Base-by-base conservation (phyloP, 176 grass and related monocot genomes). In the Carex kokanica region DNA sequence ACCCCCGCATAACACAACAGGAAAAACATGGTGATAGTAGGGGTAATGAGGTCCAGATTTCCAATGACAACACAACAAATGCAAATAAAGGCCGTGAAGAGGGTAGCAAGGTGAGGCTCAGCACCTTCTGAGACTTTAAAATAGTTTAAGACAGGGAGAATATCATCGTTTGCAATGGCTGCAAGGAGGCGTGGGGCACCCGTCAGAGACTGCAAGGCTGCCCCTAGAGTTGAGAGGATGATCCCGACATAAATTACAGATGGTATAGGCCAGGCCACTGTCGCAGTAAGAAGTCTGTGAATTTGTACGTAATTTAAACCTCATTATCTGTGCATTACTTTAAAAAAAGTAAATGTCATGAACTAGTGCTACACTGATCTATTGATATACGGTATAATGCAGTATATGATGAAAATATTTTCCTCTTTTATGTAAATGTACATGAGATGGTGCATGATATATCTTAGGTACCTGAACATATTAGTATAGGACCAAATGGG, bases 1-100 rank as follows among this genome's bases (percentile, higher is more conserved):
- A 98, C 96, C 66, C 96, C 93, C 17, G 89, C 89, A 90, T 98
- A 98, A 86, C 96, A 98, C 15, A 98, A 71, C 57, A 98, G 91
- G 83, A 95, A 98, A 88, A 98, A 98, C 96, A 98, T 98, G 43
- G 93, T 98, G 77, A 98, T 93, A 10, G 96, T 98, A 18, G 96
- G 93, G 74, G 96, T 98, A 86, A 98, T 95, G 36, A 98, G 84
- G 85, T 98, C 96, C 85, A 98, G 66, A 87, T 98, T 95, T 70
- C 93, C 96, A 66, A 98, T 95, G 79, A 98, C 69, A 56, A 98
- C 96, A 86, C 96, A 98, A 38, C 84, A 58, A 86, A 95, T 93
- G 60, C 93, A 98, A 23, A 98, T 95, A 31, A 98, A 95, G 14
- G 89, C 91, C 5, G 96, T 98, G 88, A 98, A 98, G 21, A 95